Conservation (phyloP, 164 flowering plant species). For the Warburgia ugandensis region DNA sequence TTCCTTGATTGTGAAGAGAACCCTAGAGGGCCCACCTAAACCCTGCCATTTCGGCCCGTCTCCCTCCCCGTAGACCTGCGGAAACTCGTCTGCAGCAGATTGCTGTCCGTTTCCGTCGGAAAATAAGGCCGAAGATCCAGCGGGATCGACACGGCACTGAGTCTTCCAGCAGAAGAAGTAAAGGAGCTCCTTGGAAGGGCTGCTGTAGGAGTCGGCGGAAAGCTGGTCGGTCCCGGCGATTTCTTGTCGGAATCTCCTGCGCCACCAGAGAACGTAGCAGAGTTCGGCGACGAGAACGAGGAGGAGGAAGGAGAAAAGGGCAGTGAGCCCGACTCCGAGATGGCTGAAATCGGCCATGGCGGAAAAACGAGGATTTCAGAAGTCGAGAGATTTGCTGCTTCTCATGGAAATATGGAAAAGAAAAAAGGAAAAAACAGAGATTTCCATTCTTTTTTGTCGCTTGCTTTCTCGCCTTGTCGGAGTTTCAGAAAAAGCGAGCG, state of each 20-base stretch:
- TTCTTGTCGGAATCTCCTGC: conserved; percentile 19
- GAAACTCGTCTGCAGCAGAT: not conserved
- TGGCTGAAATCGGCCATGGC: conserved; percentile 26
- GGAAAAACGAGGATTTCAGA: too few species aligned
- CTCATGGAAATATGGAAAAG: too few species aligned
- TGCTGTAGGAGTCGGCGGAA: not conserved
- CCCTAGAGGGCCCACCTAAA: conserved; percentile 32
- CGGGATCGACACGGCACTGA: conserved; percentile 32
- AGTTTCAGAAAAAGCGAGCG: too few species aligned
- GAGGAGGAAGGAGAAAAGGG: conserved; percentile 14
- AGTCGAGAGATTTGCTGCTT: too few species aligned
- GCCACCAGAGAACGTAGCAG: conserved; percentile 29
- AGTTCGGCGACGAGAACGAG: conserved; percentile 19
- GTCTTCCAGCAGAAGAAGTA: conserved; percentile 43
- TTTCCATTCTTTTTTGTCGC: too few species aligned
- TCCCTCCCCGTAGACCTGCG: not conserved
- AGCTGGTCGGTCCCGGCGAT: not conserved
- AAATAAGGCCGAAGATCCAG: not conserved
- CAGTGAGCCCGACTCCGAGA: conserved; percentile 16
- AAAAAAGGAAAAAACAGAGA: too few species aligned
- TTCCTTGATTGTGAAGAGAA: conserved; percentile 43
- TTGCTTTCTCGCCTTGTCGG: too few species aligned
- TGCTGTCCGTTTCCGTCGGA: too few species aligned
- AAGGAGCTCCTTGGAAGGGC: conserved; percentile 39
- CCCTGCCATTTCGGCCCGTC: conserved; percentile 17